Percentiles rank a stretch among this genome's conserved stretches.
These are phyloP conservation scores for Candida labiduridarum DNA, from an alignment of 1,139 yeast species.

Conservation along the genomic window DNA sequence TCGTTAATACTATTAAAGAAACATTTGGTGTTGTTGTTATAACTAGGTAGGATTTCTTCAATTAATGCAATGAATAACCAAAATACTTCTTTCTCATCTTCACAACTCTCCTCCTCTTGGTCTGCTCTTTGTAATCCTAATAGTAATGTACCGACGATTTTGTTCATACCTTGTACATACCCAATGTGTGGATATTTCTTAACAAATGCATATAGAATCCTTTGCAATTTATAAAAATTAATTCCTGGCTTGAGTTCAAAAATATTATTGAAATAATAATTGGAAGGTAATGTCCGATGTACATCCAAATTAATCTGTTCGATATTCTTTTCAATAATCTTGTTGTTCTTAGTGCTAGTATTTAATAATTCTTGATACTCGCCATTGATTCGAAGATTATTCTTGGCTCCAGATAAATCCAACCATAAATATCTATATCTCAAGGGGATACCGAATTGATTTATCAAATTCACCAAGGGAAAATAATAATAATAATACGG, in stretches of 20 bases:
- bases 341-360: slow-evolving; percentile 5
- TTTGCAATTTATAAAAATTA: slow-evolving; percentile 49
- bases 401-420: slow-evolving; percentile 56
- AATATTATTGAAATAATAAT: slow-evolving; percentile 49
- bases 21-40: slow-evolving; percentile 17
- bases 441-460: slow-evolving; percentile 49
- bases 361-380: slow-evolving; percentile 41
- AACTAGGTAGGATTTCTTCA: slow-evolving; percentile 54
- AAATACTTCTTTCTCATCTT: slow-evolving; percentile 55
- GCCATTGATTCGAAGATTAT: slow-evolving; percentile 48
- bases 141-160: slow-evolving; percentile 55
- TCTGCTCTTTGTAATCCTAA: slow-evolving; percentile 21
- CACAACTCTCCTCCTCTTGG: neutral
- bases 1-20: slow-evolving; percentile 37
- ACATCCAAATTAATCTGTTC: slow-evolving; percentile 57
- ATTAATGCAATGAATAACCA: slow-evolving; percentile 56
- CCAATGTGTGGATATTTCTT: slow-evolving; percentile 53
- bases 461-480: slow-evolving; percentile 38
- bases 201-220: slow-evolving; percentile 57
- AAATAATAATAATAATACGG: slow-evolving; percentile 2
- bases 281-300: slow-evolving; percentile 58
- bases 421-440: slow-evolving; percentile 55
- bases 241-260: slow-evolving; percentile 53
- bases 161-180: slow-evolving; percentile 67
- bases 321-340: slow-evolving; percentile 31